phyloP scores from a whole-genome alignment of 208 protist genomes.

The Acanthamoeba lugdunensis region DNA sequence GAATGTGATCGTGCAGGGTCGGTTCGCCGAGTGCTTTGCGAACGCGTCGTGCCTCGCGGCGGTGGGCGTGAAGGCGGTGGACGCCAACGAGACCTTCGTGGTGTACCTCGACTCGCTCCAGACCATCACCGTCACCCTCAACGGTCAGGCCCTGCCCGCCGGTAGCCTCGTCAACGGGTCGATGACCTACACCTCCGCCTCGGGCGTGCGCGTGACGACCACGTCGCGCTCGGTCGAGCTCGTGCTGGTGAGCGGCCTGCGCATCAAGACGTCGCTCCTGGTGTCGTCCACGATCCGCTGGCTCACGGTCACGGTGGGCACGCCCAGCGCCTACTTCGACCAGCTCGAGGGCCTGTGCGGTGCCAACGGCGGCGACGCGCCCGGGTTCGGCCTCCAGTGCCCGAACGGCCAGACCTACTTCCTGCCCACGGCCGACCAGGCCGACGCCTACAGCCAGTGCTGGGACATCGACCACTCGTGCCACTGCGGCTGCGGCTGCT shows the following conservation, averaged over 20 bases:
- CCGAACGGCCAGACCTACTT: background rate
- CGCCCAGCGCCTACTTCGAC: constrained; percentile 31
- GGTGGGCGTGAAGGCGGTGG: background rate
- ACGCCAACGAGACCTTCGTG: constrained; percentile 25
- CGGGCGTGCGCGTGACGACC: background rate
- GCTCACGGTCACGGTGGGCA: constrained; percentile 40
- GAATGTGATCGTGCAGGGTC: background rate
- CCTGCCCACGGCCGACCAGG: constrained; percentile 2
- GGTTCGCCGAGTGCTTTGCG: constrained; percentile 16
- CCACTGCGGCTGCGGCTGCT: constrained; percentile 39
- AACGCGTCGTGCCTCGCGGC: constrained; percentile 29
- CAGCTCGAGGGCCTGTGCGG: constrained; percentile 45
- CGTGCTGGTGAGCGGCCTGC: constrained; percentile 27
- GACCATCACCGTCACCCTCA: background rate
- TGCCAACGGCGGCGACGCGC: background rate
- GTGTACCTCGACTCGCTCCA: background rate
- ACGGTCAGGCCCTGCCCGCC: background rate
- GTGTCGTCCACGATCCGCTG: background rate
- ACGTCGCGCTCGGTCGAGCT: background rate
- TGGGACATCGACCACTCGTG: constrained; percentile 32
- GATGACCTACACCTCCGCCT: background rate
- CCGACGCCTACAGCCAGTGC: background rate
- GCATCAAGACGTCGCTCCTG: constrained; percentile 17
- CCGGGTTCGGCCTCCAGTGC: constrained; percentile 44
- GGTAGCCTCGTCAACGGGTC: background rate